Percentiles rank a stretch among this genome's conserved stretches.
phyloP scores from a whole-genome alignment of 805 yeast genomes.

The Nakazawaea pomicola region DNA sequence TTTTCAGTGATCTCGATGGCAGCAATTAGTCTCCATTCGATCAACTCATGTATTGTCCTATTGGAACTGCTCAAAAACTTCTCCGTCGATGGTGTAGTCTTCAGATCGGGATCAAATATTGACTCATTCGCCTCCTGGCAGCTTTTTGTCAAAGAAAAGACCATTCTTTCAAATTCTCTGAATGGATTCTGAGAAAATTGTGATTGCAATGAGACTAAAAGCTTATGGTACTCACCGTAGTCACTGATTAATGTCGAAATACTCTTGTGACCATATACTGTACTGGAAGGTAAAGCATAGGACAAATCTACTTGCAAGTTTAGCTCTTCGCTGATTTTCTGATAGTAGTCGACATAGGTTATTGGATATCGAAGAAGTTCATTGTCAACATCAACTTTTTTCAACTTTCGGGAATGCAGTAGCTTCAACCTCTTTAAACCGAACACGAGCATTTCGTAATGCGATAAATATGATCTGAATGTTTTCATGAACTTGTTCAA shows the following conservation, averaged over 20 bases:
- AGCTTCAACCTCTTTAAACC: not conserved
- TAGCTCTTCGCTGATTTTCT: not conserved
- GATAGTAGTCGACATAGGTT: conserved; percentile 5
- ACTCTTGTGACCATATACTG: too few relatives aligned
- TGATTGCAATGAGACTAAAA: too few relatives aligned
- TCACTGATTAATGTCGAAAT: too few relatives aligned
- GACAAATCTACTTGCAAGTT: not conserved
- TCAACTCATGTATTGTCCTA: conserved; percentile 1
- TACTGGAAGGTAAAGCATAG: too few relatives aligned
- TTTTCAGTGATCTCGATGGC: not conserved
- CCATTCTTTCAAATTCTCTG: not conserved
- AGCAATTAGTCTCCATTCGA: not conserved
- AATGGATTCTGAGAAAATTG: too few relatives aligned
- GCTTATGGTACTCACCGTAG: too few relatives aligned
- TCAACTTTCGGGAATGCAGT: not conserved
- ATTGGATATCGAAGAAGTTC: conserved; percentile 6
- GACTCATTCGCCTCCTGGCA: not conserved
- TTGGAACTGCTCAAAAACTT: conserved; percentile 1
- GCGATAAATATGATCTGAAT: not conserved
- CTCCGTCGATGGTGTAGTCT: conserved; percentile 1
- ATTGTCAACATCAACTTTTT: not conserved
- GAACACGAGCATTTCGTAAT: not conserved
- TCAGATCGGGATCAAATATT: not conserved
- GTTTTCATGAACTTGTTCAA: not conserved
- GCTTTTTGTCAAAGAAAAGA: not conserved